Conservation (phyloP, 495 filamentous ascomycete genomes). For the Talaromyces liani region DNA sequence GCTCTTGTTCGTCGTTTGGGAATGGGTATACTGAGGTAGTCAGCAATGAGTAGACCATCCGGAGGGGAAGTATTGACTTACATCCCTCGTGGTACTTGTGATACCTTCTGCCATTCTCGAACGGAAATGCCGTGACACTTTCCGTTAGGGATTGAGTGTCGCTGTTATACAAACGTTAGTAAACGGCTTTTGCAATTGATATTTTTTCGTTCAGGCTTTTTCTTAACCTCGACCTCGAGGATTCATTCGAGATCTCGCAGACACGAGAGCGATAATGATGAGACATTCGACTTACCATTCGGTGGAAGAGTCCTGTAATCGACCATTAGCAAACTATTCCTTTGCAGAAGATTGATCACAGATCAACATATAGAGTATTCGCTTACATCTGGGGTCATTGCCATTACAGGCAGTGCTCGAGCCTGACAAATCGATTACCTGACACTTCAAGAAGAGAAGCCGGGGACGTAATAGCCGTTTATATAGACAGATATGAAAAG, state of each 20-base stretch:
- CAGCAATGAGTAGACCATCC: conserved; percentile 4
- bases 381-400: conserved; percentile 12
- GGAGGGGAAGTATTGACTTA: conserved; percentile 19
- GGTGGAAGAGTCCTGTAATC: conserved; percentile 2
- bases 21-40: conserved; percentile 40
- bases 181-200: neutral
- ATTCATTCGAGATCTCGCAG: neutral
- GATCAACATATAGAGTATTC: neutral
- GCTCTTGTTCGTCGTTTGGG: conserved; percentile 50
- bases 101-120: conserved; percentile 50
- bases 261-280: neutral
- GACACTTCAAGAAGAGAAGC: neutral
- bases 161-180: conserved; percentile 13
- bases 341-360: neutral
- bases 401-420: conserved; percentile 7
- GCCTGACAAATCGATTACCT: neutral
- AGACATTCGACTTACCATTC: neutral
- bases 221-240: neutral
- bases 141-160: conserved; percentile 44
- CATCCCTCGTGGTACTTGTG: conserved; percentile 51
- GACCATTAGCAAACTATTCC: neutral
- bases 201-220: neutral
- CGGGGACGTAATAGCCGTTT: neutral
- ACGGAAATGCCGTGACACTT: conserved; percentile 43
- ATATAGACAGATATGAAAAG: neutral